These are phyloP conservation scores for Mycena pura DNA, from an alignment of 768 basidiomycete species.

Conservation along the genomic window DNA sequence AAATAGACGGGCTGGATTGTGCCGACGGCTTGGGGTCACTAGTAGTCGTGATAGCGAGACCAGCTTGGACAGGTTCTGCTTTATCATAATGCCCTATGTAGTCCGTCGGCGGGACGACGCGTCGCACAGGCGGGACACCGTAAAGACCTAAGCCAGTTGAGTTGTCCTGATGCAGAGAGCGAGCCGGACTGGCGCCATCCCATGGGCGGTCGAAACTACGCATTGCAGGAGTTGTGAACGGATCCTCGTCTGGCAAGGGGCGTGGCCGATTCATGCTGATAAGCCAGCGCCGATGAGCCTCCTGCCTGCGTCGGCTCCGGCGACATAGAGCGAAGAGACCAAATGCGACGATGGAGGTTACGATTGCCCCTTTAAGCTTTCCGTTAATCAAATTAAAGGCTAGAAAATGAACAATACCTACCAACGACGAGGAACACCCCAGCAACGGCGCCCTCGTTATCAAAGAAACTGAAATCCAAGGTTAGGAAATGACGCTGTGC, in stretches of 20 bases:
- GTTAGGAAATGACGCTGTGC: background rate
- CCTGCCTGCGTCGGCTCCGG: slow-evolving; percentile 48
- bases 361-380: slow-evolving; percentile 8
- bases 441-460: slow-evolving; percentile 71
- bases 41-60: slow-evolving; percentile 31
- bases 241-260: slow-evolving; percentile 33
- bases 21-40: slow-evolving; percentile 34
- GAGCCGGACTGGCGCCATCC: slow-evolving; percentile 3
- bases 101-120: background rate
- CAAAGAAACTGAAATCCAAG: slow-evolving; percentile 59
- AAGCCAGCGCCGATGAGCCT: slow-evolving; percentile 45
- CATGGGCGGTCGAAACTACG: slow-evolving; percentile 2
- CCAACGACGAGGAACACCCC: slow-evolving; percentile 78
- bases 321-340: slow-evolving; percentile 52
- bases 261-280: slow-evolving; percentile 42
- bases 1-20: slow-evolving; percentile 58
- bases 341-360: slow-evolving; percentile 48
- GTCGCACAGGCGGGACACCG: background rate
- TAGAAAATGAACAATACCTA: slow-evolving; percentile 48
- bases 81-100: background rate
- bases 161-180: background rate
- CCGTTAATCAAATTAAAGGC: too few species aligned
- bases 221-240: slow-evolving; percentile 38
- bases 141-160: slow-evolving; percentile 27
- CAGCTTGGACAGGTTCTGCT: slow-evolving; percentile 22